phyloP scores from a whole-genome alignment of 2,329 filamentous ascomycete species.

The Colletotrichum sp. region DNA sequence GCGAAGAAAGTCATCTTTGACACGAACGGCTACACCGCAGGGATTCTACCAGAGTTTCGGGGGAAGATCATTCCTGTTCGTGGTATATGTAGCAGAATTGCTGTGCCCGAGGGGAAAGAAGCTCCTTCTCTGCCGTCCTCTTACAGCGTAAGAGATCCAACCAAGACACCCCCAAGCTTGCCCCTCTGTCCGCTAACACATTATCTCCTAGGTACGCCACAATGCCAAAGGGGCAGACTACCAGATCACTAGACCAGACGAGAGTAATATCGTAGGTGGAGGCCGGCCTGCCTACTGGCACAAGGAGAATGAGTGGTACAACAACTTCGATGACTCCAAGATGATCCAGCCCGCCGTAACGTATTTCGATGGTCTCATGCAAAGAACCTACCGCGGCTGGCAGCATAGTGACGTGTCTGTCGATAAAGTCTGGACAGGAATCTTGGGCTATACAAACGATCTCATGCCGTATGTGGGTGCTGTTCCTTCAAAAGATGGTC shows the following conservation, averaged over 20 bases:
- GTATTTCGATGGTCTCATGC: not conserved
- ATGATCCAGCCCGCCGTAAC: not conserved
- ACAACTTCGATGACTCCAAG: not conserved
- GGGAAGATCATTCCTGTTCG: not conserved
- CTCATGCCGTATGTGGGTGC: not conserved
- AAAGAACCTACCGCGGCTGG: not conserved
- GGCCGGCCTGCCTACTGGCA: not conserved
- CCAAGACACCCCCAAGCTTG: not conserved
- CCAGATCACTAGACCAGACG: not conserved
- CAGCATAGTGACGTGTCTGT: not conserved
- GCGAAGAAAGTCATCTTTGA: not conserved
- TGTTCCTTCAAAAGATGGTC: not conserved
- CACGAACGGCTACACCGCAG: not conserved
- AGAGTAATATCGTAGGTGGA: not conserved
- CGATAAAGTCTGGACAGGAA: not conserved
- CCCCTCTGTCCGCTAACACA: not conserved
- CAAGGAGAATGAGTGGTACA: not conserved
- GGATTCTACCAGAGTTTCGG: not conserved
- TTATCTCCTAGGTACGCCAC: not conserved
- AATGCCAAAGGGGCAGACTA: not conserved
- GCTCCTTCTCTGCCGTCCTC: not conserved
- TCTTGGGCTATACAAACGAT: not conserved
- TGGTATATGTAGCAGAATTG: not conserved
- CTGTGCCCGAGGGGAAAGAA: not conserved
- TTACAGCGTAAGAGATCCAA: not conserved